Evolutionary conservation across 176 grass and related monocot species (phyloP).

Genomic region (Areca catechu): DNA sequence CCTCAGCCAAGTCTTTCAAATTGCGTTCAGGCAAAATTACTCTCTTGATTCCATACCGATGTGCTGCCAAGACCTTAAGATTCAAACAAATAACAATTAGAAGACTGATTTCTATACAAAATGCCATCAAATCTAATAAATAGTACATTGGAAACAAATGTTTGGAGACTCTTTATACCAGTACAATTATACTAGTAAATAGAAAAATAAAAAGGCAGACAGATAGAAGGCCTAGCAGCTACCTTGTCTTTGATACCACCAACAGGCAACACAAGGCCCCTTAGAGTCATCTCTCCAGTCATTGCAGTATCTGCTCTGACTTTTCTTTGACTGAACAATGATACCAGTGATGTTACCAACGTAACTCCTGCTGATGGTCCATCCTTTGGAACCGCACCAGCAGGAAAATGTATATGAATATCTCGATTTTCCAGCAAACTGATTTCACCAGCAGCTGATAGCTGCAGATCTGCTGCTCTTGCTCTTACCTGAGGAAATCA

Average conservation of each 20-base stretch:
- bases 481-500: slow-evolving; percentile 67
- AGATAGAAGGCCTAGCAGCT: not conserved
- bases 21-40: slow-evolving; percentile 96
- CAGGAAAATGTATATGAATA: slow-evolving; percentile 98
- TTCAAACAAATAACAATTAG: slow-evolving; percentile 5
- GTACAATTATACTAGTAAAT: too few relatives aligned
- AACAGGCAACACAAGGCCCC: slow-evolving; percentile 89
- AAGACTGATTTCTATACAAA: not conserved
- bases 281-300: slow-evolving; percentile 98
- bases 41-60: slow-evolving; percentile 92
- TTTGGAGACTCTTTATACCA: too few relatives aligned
- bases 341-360: slow-evolving; percentile 79
- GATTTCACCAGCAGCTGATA: slow-evolving; percentile 53
- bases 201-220: too few relatives aligned
- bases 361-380: slow-evolving; percentile 96
- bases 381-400: slow-evolving; percentile 95
- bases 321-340: slow-evolving; percentile 75
- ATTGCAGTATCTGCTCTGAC: slow-evolving; percentile 97
- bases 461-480: slow-evolving; percentile 76
- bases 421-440: slow-evolving; percentile 79
- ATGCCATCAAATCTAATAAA: too few relatives aligned
- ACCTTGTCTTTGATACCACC: slow-evolving; percentile 99
- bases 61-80: slow-evolving; percentile 78
- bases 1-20: slow-evolving; percentile 82
- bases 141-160: too few relatives aligned